These are phyloP conservation scores for Penicillium sp. DNA, from an alignment of 2,329 filamentous ascomycete species.

Conservation along the genomic window DNA sequence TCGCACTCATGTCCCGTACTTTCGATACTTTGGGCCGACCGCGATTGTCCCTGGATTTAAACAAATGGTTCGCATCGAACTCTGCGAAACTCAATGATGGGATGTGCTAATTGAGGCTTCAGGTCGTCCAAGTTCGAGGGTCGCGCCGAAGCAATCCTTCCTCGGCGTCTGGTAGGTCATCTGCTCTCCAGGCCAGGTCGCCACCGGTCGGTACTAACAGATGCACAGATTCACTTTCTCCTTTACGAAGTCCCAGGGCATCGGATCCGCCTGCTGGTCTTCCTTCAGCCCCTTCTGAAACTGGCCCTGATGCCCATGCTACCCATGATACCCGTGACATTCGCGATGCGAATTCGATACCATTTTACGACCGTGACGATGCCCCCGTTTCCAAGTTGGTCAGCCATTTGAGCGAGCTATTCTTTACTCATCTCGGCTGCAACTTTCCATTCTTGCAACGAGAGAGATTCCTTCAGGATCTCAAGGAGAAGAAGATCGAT, in stretches of 20 bases:
- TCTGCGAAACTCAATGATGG: neutral
- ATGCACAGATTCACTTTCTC: constrained; percentile 32
- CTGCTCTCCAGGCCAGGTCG: neutral
- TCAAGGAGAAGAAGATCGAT: constrained; percentile 75
- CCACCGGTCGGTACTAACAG: too few species aligned
- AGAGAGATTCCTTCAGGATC: constrained; percentile 64
- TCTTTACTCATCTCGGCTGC: constrained; percentile 76
- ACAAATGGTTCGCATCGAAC: constrained; percentile 66
- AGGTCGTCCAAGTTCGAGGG: constrained; percentile 54
- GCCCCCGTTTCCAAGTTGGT: constrained; percentile 68
- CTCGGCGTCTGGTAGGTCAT: constrained; percentile 34
- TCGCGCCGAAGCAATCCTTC: constrained; percentile 39
- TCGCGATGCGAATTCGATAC: constrained; percentile 45
- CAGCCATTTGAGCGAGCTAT: constrained; percentile 68
- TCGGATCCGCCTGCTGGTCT: constrained; percentile 17
- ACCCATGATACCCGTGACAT: constrained; percentile 25
- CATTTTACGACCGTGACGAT: constrained; percentile 71
- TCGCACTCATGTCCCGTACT: constrained; percentile 65
- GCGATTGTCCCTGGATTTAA: constrained; percentile 89
- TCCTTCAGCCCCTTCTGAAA: constrained; percentile 3
- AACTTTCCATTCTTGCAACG: constrained; percentile 78
- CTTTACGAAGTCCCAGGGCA: constrained; percentile 32
- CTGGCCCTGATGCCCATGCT: neutral
- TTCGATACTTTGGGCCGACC: constrained; percentile 83
- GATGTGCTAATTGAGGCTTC: constrained; percentile 48